These are phyloP conservation scores for Hura crepitans DNA, from an alignment of 441 rosid genomes.

Conservation along the genomic window DNA sequence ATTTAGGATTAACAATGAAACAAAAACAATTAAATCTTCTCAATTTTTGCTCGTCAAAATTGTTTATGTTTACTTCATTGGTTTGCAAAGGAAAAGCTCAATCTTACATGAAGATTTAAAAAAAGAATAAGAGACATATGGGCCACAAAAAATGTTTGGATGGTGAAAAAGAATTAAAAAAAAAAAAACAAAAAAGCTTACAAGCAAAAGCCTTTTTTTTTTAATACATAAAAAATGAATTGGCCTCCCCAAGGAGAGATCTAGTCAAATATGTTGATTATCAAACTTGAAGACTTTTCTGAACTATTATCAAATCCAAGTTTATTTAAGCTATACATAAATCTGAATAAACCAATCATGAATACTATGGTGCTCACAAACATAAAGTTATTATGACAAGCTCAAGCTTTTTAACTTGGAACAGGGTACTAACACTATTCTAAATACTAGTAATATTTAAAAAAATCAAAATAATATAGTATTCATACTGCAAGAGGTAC, in stretches of 20 bases:
- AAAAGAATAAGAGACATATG: background rate
- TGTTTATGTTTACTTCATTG: background rate
- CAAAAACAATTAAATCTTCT: background rate
- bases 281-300: background rate
- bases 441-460: background rate
- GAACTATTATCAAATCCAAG: background rate
- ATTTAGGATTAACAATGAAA: background rate
- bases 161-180: background rate
- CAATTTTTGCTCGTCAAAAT: background rate
- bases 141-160: background rate
- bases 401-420: background rate
- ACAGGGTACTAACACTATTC: background rate
- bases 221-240: background rate
- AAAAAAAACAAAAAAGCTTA: background rate
- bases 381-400: too few relatives aligned
- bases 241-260: background rate
- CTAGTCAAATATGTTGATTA: background rate
- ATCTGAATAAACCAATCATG: background rate
- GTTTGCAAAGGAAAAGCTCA: background rate
- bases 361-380: constrained; percentile 5
- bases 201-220: background rate
- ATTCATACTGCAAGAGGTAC: constrained; percentile 36
- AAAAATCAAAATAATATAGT: background rate
- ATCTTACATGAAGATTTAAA: background rate
- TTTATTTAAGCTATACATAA: background rate